Percentiles rank a stretch among this genome's conserved stretches.
Evolutionary conservation across 163 green algal genomes (phyloP).

Genomic region (Trebouxia gelatinosa): DNA sequence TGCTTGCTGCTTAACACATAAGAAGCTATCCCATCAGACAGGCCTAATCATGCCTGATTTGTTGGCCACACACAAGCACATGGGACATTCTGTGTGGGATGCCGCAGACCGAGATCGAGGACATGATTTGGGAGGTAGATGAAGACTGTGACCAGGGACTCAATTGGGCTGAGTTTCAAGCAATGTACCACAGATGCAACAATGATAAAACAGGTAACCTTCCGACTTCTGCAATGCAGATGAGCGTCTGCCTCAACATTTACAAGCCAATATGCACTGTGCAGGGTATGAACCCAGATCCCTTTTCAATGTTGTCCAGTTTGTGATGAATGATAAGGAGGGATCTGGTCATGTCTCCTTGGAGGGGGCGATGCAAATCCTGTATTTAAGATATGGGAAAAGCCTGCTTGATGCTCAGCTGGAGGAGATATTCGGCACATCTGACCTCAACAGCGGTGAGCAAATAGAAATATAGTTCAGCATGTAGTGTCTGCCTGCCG

Average conservation of each 20-base stretch:
- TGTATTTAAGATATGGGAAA: conserved; percentile 88
- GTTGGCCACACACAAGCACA: not conserved
- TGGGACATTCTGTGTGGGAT: not conserved
- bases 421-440: conserved; percentile 90
- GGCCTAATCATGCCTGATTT: not conserved
- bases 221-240: not conserved
- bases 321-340: conserved; percentile 91
- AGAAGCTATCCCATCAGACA: not conserved
- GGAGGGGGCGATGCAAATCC: conserved; percentile 88
- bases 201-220: conserved; percentile 64
- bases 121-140: conserved; percentile 98
- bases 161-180: conserved; percentile 86
- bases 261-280: not conserved
- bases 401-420: conserved; percentile 81
- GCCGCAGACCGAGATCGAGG: conserved; percentile 76
- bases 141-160: conserved; percentile 91
- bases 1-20: not conserved
- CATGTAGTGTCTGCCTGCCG: no score
- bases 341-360: conserved; percentile 69
- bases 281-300: conserved; percentile 85
- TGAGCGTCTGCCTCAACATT: no score
- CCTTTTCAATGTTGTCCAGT: conserved; percentile 94
- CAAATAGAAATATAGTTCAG: no score
- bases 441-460: conserved; percentile 78
- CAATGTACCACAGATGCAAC: conserved; percentile 80